phyloP scores from a whole-genome alignment of 306 rosid species.

The Vigna trinervia region DNA sequence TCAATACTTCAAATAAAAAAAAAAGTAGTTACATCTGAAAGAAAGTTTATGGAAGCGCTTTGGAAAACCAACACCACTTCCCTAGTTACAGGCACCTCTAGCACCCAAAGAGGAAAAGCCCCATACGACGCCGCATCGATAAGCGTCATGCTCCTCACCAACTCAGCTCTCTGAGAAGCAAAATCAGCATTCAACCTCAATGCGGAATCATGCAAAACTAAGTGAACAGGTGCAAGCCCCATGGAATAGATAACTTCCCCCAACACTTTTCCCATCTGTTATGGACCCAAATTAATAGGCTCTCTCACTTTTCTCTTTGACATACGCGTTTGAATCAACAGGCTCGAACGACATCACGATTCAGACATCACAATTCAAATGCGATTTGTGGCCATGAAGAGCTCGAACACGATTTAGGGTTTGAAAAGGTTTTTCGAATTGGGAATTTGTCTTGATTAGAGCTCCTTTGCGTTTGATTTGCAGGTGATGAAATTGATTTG shows the following conservation, averaged over 20 bases:
- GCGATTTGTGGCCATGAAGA: too few species aligned
- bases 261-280: slow-evolving; percentile 71
- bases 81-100: slow-evolving; percentile 70
- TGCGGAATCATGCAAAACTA: slow-evolving; percentile 90
- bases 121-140: slow-evolving; percentile 61
- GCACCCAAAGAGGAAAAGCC: slow-evolving; percentile 68
- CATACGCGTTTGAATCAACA: slow-evolving; percentile 51
- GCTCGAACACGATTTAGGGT: too few species aligned
- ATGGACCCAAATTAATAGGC: slow-evolving; percentile 69
- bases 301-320: slow-evolving; percentile 60
- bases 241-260: slow-evolving; percentile 71
- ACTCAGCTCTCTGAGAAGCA: slow-evolving; percentile 65
- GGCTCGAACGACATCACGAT: too few species aligned
- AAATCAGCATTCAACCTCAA: slow-evolving; percentile 68
- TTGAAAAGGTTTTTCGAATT: too few species aligned
- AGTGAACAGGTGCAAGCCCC: slow-evolving; percentile 82
- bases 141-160: slow-evolving; percentile 84
- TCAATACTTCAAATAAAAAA: neutral
- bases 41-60: too few species aligned
- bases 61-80: slow-evolving; percentile 58
- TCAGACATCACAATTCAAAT: too few species aligned
- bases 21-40: too few species aligned
- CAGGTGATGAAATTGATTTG: too few species aligned
- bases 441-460: too few species aligned
- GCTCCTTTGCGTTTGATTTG: too few species aligned